A percentile compares a stretch with the other conserved stretches of the same genome.
These are phyloP conservation scores for Agrocybe chaxingu DNA, from an alignment of 768 basidiomycete genomes.

Conservation along the genomic window DNA sequence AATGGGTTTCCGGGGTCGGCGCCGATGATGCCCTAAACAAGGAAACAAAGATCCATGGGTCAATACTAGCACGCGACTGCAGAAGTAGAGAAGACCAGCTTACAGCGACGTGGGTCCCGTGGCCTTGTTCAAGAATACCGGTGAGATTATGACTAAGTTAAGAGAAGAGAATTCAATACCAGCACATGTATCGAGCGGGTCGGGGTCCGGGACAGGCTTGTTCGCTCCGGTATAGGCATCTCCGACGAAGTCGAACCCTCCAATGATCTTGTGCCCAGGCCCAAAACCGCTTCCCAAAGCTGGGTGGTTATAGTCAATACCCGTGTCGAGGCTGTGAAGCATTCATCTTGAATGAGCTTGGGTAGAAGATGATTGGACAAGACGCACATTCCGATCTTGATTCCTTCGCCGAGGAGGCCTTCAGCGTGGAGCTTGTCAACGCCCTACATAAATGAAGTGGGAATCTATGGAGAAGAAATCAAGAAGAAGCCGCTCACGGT, in stretches of 20 bases:
- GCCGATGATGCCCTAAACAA: slow-evolving; percentile 50
- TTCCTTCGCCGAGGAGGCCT: slow-evolving; percentile 61
- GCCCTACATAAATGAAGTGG: slow-evolving; percentile 30
- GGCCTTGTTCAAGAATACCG: slow-evolving; percentile 18
- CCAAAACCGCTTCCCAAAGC: slow-evolving; percentile 47
- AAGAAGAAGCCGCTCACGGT: slow-evolving; percentile 32
- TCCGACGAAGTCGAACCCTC: slow-evolving; percentile 55
- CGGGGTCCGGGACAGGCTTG: slow-evolving; percentile 10
- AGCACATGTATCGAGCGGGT: slow-evolving; percentile 11
- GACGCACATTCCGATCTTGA: slow-evolving; percentile 62
- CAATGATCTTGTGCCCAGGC: slow-evolving; percentile 40
- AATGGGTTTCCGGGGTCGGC: slow-evolving; percentile 55
- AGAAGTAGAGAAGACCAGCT: background rate
- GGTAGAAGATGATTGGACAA: background rate
- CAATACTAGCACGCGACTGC: background rate
- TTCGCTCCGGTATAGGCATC: slow-evolving; percentile 33
- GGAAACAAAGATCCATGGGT: background rate
- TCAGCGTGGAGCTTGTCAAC: slow-evolving; percentile 62
- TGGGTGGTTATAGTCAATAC: slow-evolving; percentile 54
- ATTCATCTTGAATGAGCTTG: background rate
- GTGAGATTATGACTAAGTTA: too few relatives aligned
- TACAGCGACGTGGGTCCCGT: slow-evolving; percentile 49
- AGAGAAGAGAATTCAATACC: background rate
- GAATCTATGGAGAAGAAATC: background rate
- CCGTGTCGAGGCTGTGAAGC: slow-evolving; percentile 43